Evolutionary conservation across 2,329 filamentous ascomycete species (phyloP), one percentile per base, ranked within the genome.

Genomic region (Pseudonectria foliicola): DNA sequence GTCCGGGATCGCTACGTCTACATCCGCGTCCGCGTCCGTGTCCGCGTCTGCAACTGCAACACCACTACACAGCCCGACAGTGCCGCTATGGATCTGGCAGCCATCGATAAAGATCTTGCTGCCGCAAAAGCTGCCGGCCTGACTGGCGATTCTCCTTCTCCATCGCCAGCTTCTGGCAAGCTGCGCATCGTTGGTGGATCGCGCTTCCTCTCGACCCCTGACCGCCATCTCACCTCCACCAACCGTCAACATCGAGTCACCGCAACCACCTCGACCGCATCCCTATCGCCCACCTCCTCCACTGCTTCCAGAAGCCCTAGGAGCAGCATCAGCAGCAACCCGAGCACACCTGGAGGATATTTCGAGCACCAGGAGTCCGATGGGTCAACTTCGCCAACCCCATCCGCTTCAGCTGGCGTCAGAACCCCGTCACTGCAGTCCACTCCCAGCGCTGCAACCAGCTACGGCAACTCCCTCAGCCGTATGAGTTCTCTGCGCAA

Each of bases 361-460:
- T 21, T 21, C 8, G 18, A 8, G 8, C 18, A 21, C 18, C 18
- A 21, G 5, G 18, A 21, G 5, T 21, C 5, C 18, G 18, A 21
- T 21, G 18, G 8, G 18, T 21, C 18, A 8, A 21, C 18, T 8
- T 5, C 8, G 18, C 18, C 18, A 6, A 5, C 18, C 5, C 5
- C 8, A 5, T 21, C 18, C 18, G 18, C 18, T 21, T 21, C 18
- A 5, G 18, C 40, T 12, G 48, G 48, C 13, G 29, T 53, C 18
- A 43, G 50, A 10, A 50, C 54, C 8, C 57, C 56, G 23, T 52
- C 56, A 25, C 48, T 52, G 13, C 45, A 55, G 10, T 55, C 57
- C 25, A 60, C 53, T 33, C 55, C 57, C 25, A 59, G 57, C 46
- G 49, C 52, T 28, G 56, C 53, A 13, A 59, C 57, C 13, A 60